Conservation (phyloP, 805 yeast genomes). For the Yamadazyma sp. region DNA sequence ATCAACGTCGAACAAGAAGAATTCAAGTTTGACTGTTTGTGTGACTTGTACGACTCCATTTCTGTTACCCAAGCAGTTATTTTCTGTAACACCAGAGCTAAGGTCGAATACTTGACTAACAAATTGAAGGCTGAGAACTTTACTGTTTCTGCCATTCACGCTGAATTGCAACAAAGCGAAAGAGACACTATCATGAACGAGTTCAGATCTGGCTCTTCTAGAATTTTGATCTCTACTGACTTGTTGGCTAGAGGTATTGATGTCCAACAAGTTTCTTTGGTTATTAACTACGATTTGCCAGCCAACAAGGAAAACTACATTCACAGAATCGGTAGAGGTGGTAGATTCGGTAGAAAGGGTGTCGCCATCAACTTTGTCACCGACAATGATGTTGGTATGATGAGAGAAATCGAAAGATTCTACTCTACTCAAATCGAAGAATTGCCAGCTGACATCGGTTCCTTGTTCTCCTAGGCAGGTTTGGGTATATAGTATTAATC, state of each 20-base stretch:
- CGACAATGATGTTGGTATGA: slow-evolving; percentile 64
- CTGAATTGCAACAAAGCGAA: slow-evolving; percentile 90
- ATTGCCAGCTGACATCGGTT: slow-evolving; percentile 78
- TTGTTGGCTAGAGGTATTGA: slow-evolving; percentile 98
- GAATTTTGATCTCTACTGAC: slow-evolving; percentile 91
- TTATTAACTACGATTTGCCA: slow-evolving; percentile 92
- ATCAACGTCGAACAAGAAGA: slow-evolving; percentile 90
- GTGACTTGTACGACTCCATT: slow-evolving; percentile 92
- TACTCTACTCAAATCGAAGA: slow-evolving; percentile 89
- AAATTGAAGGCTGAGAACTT: slow-evolving; percentile 77
- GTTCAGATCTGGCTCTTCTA: slow-evolving; percentile 90
- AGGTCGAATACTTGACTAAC: slow-evolving; percentile 86
- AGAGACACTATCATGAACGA: slow-evolving; percentile 95
- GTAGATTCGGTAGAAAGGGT: slow-evolving; percentile 98
- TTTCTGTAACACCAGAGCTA: slow-evolving; percentile 93
- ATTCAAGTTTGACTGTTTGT: slow-evolving; percentile 91
- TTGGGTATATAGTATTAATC: slow-evolving; percentile 3
- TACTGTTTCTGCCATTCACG: slow-evolving; percentile 93
- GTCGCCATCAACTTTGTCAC: slow-evolving; percentile 95
- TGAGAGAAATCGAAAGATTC: slow-evolving; percentile 86
- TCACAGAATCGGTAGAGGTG: slow-evolving; percentile 98
- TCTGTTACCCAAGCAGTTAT: slow-evolving; percentile 97
- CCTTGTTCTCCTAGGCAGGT: slow-evolving; percentile 41
- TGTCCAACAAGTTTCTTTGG: slow-evolving; percentile 95
- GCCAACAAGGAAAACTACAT: slow-evolving; percentile 88